Evolutionary conservation across 768 basidiomycete species (phyloP).

Genomic region (Suillus brevipes): DNA sequence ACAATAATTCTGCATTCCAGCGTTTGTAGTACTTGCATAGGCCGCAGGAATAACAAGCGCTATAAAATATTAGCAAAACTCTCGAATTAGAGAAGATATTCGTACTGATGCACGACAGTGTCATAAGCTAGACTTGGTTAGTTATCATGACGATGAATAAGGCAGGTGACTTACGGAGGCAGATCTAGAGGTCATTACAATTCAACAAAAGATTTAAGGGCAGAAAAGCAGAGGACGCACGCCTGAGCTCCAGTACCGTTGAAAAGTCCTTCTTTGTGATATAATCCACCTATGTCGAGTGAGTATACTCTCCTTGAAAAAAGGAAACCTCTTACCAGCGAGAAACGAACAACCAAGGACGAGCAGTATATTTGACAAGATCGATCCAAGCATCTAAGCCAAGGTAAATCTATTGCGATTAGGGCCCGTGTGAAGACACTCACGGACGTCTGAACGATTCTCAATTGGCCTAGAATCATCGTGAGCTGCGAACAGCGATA

Average conservation of each 20-base stretch:
- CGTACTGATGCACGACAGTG: slow-evolving; percentile 81
- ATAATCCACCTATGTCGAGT: slow-evolving; percentile 56
- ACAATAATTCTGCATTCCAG: slow-evolving; percentile 2
- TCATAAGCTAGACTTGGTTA: slow-evolving; percentile 61
- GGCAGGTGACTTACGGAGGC: slow-evolving; percentile 35
- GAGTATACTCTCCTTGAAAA: neutral
- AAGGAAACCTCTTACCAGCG: slow-evolving; percentile 48
- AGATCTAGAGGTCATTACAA: slow-evolving; percentile 24
- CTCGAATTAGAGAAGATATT: slow-evolving; percentile 13
- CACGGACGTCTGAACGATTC: slow-evolving; percentile 91
- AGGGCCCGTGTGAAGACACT: slow-evolving; percentile 19
- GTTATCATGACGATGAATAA: neutral
- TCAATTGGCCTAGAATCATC: slow-evolving; percentile 60
- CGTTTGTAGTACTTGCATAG: slow-evolving; percentile 53
- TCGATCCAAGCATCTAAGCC: slow-evolving; percentile 81
- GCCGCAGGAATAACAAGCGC: slow-evolving; percentile 92
- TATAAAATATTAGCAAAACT: slow-evolving; percentile 24
- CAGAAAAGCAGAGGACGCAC: slow-evolving; percentile 40
- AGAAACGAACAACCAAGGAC: slow-evolving; percentile 92
- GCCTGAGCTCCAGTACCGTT: slow-evolving; percentile 86
- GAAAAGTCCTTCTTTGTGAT: slow-evolving; percentile 69
- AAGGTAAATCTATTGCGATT: neutral
- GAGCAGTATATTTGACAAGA: slow-evolving; percentile 85
- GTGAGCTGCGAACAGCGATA: slow-evolving; percentile 9
- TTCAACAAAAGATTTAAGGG: neutral